Evolutionary conservation across 345 rosid species (phyloP).

Genomic region (Populus pruinosa): DNA sequence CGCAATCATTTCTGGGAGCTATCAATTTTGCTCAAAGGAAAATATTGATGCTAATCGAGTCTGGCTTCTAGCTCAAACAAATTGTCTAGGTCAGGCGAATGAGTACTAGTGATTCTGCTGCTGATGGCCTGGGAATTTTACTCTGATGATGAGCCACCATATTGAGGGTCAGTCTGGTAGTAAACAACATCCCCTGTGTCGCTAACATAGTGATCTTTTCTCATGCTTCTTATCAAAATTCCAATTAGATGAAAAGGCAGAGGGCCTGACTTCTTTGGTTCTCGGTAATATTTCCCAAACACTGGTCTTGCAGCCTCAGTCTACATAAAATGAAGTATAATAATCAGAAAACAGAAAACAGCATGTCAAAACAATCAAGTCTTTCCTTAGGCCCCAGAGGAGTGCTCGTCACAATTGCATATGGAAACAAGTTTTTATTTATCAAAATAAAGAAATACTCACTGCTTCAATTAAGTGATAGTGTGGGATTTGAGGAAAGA

Average conservation of each 20-base stretch:
- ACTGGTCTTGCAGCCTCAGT: constrained; percentile 65
- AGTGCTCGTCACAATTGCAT: neutral
- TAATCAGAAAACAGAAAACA: neutral
- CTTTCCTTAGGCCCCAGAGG: neutral
- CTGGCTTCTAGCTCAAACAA: neutral
- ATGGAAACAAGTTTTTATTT: too few species aligned
- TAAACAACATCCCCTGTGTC: constrained; percentile 70
- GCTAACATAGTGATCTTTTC: constrained; percentile 70
- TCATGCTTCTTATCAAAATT: constrained; percentile 47
- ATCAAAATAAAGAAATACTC: constrained; percentile 14
- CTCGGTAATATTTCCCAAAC: constrained; percentile 76
- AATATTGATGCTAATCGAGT: neutral
- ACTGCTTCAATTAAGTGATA: constrained; percentile 81
- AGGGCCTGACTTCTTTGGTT: constrained; percentile 62
- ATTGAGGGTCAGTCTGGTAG: constrained; percentile 57
- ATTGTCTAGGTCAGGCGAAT: neutral
- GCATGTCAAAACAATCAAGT: neutral
- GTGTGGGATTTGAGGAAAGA: constrained; percentile 91
- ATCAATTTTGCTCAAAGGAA: neutral
- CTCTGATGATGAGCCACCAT: constrained; percentile 3
- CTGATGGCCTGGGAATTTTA: neutral
- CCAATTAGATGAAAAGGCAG: constrained; percentile 61
- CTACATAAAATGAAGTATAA: constrained; percentile 25
- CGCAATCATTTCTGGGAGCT: neutral
- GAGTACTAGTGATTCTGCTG: neutral